Evolutionary conservation across 23 red algal species (phyloP).

Genomic region (Pyropia haitanensis): DNA sequence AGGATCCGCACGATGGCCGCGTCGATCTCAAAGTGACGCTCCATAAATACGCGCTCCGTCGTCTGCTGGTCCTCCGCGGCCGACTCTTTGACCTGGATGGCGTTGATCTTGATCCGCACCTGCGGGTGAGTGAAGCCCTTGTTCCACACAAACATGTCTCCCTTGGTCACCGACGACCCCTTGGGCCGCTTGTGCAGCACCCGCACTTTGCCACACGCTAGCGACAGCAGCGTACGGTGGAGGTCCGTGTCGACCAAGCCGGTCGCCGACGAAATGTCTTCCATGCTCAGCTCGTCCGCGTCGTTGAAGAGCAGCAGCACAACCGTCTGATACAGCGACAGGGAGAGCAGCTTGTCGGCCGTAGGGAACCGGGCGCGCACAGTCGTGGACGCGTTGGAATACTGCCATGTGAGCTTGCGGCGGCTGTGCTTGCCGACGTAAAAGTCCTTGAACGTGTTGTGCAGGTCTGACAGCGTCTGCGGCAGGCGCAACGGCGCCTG

Average conservation of each 20-base stretch:
- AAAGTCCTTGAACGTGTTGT: conserved; percentile 77
- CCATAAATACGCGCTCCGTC: conserved; percentile 71
- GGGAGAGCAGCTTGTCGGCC: conserved; percentile 50
- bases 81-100: conserved; percentile 86
- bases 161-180: conserved; percentile 24
- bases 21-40: conserved; percentile 92
- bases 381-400: conserved; percentile 50
- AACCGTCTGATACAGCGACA: conserved; percentile 78
- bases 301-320: conserved; percentile 89
- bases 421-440: conserved; percentile 77
- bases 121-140: conserved; percentile 45
- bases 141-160: conserved; percentile 77
- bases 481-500: conserved; percentile 59
- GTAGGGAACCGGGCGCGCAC: conserved; percentile 65
- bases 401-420: conserved; percentile 75
- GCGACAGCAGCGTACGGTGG: conserved; percentile 73
- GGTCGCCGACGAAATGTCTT: conserved; percentile 47
- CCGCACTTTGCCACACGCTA: conserved; percentile 78
- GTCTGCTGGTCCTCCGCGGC: conserved; percentile 76
- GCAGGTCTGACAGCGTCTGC: conserved; percentile 44
- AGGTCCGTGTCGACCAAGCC: conserved; percentile 62
- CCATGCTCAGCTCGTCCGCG: conserved; percentile 36
- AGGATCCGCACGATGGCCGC: conserved; percentile 90
- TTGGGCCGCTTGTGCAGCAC: conserved; percentile 73
- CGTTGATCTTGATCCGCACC: conserved; percentile 65